phyloP scores from a whole-genome alignment of 768 basidiomycete species.

The Mycena albidolilacea region DNA sequence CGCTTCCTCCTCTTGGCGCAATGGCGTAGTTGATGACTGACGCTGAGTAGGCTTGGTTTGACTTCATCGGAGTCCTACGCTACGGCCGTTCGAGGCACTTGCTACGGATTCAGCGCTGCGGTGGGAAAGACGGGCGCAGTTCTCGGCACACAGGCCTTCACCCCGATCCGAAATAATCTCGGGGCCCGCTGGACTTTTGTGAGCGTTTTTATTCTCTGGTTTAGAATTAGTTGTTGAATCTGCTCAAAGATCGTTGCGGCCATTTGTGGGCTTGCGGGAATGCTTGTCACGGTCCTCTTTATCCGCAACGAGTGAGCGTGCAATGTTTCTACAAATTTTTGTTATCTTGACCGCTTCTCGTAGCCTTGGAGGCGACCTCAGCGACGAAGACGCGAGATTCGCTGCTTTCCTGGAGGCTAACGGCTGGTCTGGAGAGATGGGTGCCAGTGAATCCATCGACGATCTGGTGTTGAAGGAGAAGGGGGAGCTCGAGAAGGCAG shows the following conservation, averaged over 20 bases:
- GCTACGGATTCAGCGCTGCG: conserved; percentile 78
- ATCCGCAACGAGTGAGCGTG: conserved; percentile 45
- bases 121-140: conserved; percentile 82
- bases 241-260: conserved; percentile 54
- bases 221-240: background rate
- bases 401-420: conserved; percentile 71
- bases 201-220: background rate
- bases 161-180: conserved; percentile 77
- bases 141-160: conserved; percentile 79
- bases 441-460: conserved; percentile 60
- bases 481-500: conserved; percentile 66
- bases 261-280: conserved; percentile 75
- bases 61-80: conserved; percentile 37
- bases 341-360: conserved; percentile 75
- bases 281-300: conserved; percentile 72
- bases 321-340: conserved; percentile 66
- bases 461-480: conserved; percentile 71
- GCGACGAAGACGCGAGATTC: conserved; percentile 76
- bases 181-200: conserved; percentile 66
- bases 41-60: conserved; percentile 24
- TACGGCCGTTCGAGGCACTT: conserved; percentile 64
- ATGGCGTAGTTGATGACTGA: background rate
- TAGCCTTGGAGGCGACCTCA: conserved; percentile 76
- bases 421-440: conserved; percentile 77
- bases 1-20: background rate